These are phyloP conservation scores for Lentinula guzmanii DNA, from an alignment of 768 basidiomycete genomes.

Conservation along the genomic window DNA sequence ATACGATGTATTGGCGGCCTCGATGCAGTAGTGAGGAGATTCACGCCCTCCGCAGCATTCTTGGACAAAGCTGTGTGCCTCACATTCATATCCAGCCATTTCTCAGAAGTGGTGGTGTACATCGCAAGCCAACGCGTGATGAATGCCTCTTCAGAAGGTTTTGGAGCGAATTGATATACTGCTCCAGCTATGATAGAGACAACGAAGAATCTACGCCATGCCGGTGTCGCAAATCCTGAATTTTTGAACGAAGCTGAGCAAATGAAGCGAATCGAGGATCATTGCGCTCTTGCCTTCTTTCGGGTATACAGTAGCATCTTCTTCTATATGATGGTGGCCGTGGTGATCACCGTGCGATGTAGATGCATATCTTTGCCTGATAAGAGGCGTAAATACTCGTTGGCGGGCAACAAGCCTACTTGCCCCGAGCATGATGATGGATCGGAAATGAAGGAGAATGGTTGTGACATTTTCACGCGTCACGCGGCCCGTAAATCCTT, in stretches of 20 bases:
- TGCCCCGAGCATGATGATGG: constrained; percentile 2
- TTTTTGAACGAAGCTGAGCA: background rate
- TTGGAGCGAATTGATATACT: constrained; percentile 66
- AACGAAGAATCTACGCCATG: constrained; percentile 64
- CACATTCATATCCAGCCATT: constrained; percentile 52
- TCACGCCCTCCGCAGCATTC: constrained; percentile 34
- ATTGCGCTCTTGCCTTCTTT: constrained; percentile 46
- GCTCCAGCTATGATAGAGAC: constrained; percentile 42
- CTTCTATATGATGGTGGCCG: constrained; percentile 27
- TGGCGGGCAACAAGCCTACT: constrained; percentile 21
- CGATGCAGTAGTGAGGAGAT: constrained; percentile 37
- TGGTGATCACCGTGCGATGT: constrained; percentile 34
- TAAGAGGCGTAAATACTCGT: constrained; percentile 22
- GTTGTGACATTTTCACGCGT: background rate
- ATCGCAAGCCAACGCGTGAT: constrained; percentile 62
- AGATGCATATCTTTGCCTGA: constrained; percentile 35
- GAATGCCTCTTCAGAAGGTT: constrained; percentile 52
- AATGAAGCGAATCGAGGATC: background rate
- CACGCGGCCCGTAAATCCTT: background rate
- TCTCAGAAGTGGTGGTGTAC: constrained; percentile 45
- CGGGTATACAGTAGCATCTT: constrained; percentile 37
- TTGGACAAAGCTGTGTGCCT: constrained; percentile 47
- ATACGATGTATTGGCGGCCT: constrained; percentile 52
- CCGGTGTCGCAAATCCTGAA: constrained; percentile 55
- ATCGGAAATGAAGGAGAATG: background rate